Evolutionary conservation across 2,329 filamentous ascomycete genomes (phyloP), one percentile per base, ranked within the genome.

Genomic region (Blumeria graminis): DNA sequence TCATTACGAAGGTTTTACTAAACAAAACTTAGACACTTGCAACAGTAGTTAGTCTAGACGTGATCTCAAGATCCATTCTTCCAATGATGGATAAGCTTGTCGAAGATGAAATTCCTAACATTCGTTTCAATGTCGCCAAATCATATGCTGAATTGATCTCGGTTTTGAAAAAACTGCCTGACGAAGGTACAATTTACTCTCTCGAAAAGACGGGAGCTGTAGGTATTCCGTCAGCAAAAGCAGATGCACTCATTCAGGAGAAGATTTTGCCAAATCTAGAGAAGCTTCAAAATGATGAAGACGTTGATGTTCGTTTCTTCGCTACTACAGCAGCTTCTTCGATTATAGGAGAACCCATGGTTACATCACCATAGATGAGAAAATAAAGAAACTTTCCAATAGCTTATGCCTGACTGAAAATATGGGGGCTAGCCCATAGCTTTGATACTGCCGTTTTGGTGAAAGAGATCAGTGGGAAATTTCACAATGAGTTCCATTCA

Each of bases 61-160:
- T 96, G 58, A 94, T 98, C 68, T 82, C 86, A 66, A 83, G 84
- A 67, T 92, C 87, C 36, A 93, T 98, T 63, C 78, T 98, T 22
- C 92, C 92, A 41, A 96, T 98, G 76, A 80, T 98, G 67, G 86
- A 94, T 70, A 87, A 90, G 72, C 84, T 98, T 56, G 87, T 93
- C 55, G 78, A 80, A 50, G 92, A 98, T 67, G 88, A 93, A 48
- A 98, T 98, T 60, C 92, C 92, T 62, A 98, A 98, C 72, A 98
- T 98, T 68, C 87, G 92, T 55, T 98, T 98, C 78, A 98, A 98
- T 70, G 92, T 98, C 52, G 92, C 92, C 63, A 98, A 98, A 74
- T 96, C 92, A 51, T 98, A 96, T 67, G 80, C 81, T 22, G 82
- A 92, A 55, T 74, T 98, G 58, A 88, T 96, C 65, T 82, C 85